Conservation (phyloP, 2,329 filamentous ascomycete species). For the Aspergillus uvarum region DNA sequence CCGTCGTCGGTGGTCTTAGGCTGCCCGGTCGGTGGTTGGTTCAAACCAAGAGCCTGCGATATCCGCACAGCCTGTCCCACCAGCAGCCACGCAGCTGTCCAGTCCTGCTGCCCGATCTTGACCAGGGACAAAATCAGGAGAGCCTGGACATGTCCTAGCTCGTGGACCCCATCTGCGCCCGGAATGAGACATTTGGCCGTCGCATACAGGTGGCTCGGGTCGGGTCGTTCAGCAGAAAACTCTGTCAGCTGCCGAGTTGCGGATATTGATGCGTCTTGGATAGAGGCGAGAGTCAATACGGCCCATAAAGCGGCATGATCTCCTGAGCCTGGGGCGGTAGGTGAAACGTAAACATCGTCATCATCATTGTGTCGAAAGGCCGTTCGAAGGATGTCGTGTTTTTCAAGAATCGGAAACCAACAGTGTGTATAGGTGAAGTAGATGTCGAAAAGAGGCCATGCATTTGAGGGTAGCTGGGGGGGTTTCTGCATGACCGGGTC, state of each 20-base stretch:
- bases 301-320: constrained; percentile 61
- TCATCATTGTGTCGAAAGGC: constrained; percentile 35
- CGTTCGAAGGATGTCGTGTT: constrained; percentile 60
- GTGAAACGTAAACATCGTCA: constrained; percentile 25
- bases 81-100: constrained; percentile 61
- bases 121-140: constrained; percentile 62
- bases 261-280: constrained; percentile 49
- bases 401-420: constrained; percentile 74
- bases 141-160: constrained; percentile 56
- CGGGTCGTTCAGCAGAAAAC: constrained; percentile 15
- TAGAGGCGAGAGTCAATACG: constrained; percentile 57
- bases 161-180: constrained; percentile 47
- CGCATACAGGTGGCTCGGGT: constrained; percentile 48
- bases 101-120: constrained; percentile 60
- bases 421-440: constrained; percentile 75
- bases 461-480: constrained; percentile 52
- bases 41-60: constrained; percentile 27
- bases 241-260: constrained; percentile 20
- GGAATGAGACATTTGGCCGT: constrained; percentile 44
- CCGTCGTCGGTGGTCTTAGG: constrained; percentile 37
- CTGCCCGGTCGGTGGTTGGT: constrained; percentile 50
- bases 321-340: constrained; percentile 39
- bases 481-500: neutral
- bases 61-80: constrained; percentile 64
- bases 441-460: constrained; percentile 61